Percentiles rank a stretch among this genome's conserved stretches.
These are phyloP conservation scores for Anisodus tanguticus DNA, from an alignment of 257 asterid genomes.

Conservation along the genomic window DNA sequence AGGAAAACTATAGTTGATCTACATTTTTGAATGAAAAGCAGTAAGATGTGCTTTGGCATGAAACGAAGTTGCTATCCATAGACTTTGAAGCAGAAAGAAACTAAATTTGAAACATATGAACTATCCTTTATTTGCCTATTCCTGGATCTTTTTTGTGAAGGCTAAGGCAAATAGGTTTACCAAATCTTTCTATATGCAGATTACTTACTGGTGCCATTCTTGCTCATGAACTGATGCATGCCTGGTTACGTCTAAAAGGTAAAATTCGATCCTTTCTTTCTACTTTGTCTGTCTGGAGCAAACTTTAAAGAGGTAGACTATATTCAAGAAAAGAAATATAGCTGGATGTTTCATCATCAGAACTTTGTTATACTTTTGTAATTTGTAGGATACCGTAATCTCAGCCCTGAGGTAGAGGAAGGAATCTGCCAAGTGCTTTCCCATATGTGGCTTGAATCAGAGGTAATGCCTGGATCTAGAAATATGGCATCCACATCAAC, in stretches of 20 bases:
- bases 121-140: neutral
- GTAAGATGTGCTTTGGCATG: conserved; percentile 1
- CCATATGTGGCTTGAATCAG: conserved; percentile 90
- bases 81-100: neutral
- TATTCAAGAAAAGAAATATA: neutral
- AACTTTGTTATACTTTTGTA: neutral
- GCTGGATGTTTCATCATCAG: conserved; percentile 12
- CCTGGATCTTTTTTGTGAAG: neutral
- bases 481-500: conserved; percentile 53
- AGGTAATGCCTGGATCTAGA: conserved; percentile 62
- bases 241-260: conserved; percentile 96
- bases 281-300: neutral
- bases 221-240: conserved; percentile 98
- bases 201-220: conserved; percentile 95
- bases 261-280: conserved; percentile 5
- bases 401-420: conserved; percentile 84
- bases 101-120: neutral
- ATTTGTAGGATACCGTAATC: conserved; percentile 68
- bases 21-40: neutral
- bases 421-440: conserved; percentile 97
- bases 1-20: neutral
- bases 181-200: conserved; percentile 50
- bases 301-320: neutral
- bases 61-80: neutral
- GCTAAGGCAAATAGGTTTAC: neutral